phyloP scores from a whole-genome alignment of 2,329 filamentous ascomycete genomes.

The Apiospora arundinis region DNA sequence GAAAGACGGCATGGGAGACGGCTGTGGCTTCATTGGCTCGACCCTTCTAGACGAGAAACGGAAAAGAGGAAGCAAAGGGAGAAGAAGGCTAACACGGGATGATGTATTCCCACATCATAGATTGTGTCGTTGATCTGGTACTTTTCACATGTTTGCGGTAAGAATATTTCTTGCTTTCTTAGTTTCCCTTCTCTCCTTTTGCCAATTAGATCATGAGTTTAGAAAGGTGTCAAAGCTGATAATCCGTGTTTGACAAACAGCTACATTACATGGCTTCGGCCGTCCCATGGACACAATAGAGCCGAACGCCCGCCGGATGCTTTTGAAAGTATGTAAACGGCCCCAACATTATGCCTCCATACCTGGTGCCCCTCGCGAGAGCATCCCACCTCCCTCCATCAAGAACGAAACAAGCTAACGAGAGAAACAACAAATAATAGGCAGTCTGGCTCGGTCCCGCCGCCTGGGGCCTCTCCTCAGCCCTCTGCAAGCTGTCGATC shows the following conservation, averaged over 20 bases:
- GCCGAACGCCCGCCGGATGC: background rate
- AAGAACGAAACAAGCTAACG: too few relatives aligned
- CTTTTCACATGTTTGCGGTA: background rate
- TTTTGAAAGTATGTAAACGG: background rate
- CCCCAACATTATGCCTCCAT: background rate
- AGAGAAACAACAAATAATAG: constrained; percentile 16
- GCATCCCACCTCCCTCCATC: background rate
- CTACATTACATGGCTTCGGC: background rate
- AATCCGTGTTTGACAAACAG: too few relatives aligned
- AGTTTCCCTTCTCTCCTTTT: too few relatives aligned
- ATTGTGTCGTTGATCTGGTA: background rate
- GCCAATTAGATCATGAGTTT: too few relatives aligned
- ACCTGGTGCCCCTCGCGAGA: background rate
- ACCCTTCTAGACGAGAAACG: too few relatives aligned
- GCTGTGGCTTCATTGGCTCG: too few relatives aligned
- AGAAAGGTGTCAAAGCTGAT: too few relatives aligned
- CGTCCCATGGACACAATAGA: background rate
- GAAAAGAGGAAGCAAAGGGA: background rate
- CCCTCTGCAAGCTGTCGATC: constrained; percentile 31
- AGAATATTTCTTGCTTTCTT: too few relatives aligned
- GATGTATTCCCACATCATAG: background rate
- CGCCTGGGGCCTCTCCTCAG: constrained; percentile 30
- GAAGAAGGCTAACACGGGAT: background rate
- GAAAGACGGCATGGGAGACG: background rate
- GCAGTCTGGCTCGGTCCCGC: constrained; percentile 32